These are phyloP conservation scores for Ceratobasidium sp. DNA, from an alignment of 1,284 basidiomycete species.

Conservation along the genomic window DNA sequence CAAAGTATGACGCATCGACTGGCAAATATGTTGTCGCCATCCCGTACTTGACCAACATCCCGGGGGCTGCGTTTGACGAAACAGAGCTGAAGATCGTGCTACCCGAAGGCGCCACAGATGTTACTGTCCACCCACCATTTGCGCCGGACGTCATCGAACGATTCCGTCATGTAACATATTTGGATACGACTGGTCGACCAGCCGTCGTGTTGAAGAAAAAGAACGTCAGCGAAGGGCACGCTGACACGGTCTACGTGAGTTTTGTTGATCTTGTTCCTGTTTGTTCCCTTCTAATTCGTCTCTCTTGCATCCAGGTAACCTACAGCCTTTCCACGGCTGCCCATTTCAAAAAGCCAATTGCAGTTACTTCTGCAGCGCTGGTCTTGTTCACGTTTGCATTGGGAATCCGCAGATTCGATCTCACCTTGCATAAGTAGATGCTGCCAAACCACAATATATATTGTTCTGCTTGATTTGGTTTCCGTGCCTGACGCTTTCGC, in stretches of 20 bases:
- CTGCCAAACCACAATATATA: conserved; percentile 9
- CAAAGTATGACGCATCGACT: conserved; percentile 66
- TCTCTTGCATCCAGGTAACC: conserved; percentile 67
- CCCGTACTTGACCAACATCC: conserved; percentile 86
- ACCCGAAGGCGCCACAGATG: conserved; percentile 93
- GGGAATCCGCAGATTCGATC: conserved; percentile 70
- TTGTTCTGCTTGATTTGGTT: neutral
- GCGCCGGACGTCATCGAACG: conserved; percentile 69
- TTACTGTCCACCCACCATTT: conserved; percentile 83
- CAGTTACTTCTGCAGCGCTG: conserved; percentile 74
- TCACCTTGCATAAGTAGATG: conserved; percentile 32
- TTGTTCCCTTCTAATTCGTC: conserved; percentile 48
- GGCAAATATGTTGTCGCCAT: conserved; percentile 80
- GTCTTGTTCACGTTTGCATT: conserved; percentile 71
- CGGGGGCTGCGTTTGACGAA: conserved; percentile 80
- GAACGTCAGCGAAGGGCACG: conserved; percentile 82
- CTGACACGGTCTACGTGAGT: conserved; percentile 76
- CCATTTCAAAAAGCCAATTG: conserved; percentile 84
- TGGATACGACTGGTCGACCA: conserved; percentile 93
- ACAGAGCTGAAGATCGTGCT: conserved; percentile 84
- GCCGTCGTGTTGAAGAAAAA: conserved; percentile 78
- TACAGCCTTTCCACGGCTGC: conserved; percentile 83
- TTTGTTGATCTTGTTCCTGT: conserved; percentile 48
- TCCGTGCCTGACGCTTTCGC: neutral
- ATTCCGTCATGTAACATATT: conserved; percentile 83